Evolutionary conservation across 1,284 basidiomycete genomes (phyloP).

Genomic region (Psilocybe mexicana): DNA sequence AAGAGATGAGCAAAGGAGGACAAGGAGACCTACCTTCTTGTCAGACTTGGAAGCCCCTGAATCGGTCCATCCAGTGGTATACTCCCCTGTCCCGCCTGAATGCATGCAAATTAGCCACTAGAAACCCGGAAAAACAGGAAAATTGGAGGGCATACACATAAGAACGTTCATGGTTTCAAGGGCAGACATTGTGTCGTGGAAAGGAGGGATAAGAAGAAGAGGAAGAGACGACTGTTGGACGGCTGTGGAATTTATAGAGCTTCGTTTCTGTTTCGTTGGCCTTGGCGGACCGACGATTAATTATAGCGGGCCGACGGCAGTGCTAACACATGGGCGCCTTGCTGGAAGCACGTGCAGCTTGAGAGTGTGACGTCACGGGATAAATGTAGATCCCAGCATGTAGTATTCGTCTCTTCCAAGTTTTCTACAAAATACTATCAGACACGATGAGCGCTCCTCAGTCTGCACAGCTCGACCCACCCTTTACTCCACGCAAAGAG

Average conservation of each 20-base stretch:
- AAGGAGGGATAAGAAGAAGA: slow-evolving; percentile 7
- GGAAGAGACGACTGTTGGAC: neutral
- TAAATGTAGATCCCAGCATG: neutral
- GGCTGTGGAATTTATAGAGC: slow-evolving; percentile 5
- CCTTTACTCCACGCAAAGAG: slow-evolving; percentile 67
- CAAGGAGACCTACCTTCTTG: slow-evolving; percentile 68
- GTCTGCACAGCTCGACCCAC: slow-evolving; percentile 30
- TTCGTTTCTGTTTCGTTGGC: neutral
- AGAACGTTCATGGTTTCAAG: slow-evolving; percentile 62
- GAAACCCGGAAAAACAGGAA: neutral
- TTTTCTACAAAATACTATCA: neutral
- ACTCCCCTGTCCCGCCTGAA: slow-evolving; percentile 79
- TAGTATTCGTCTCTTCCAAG: neutral
- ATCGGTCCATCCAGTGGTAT: slow-evolving; percentile 92
- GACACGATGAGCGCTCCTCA: slow-evolving; percentile 26
- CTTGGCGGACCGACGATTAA: slow-evolving; percentile 8
- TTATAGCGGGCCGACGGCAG: neutral
- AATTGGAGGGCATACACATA: slow-evolving; percentile 59
- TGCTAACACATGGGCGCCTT: slow-evolving; percentile 12
- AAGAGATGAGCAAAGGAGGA: neutral
- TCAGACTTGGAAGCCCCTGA: slow-evolving; percentile 91
- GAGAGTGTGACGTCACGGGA: slow-evolving; percentile 31
- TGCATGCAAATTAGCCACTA: slow-evolving; percentile 6
- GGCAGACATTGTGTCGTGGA: slow-evolving; percentile 34
- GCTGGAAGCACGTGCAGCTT: slow-evolving; percentile 22